Evolutionary conservation across 1,139 yeast species (phyloP).

Genomic region (Lodderomyces beijingensis): DNA sequence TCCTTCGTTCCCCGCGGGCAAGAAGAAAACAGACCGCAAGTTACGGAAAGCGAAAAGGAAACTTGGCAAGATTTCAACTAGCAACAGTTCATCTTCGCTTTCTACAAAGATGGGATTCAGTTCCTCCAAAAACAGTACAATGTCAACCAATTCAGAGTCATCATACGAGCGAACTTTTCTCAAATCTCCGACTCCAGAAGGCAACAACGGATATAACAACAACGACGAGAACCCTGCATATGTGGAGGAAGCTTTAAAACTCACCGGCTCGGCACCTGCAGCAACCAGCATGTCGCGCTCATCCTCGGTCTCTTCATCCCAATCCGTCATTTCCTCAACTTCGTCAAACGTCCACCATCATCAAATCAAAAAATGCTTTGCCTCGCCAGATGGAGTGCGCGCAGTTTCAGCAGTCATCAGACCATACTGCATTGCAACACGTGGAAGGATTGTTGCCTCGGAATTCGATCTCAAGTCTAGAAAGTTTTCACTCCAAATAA

Average conservation of each 20-base stretch:
- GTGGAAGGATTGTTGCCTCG: slow-evolving; percentile 48
- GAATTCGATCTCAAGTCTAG: slow-evolving; percentile 51
- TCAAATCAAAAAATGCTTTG: slow-evolving; percentile 25
- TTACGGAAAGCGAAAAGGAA: slow-evolving; percentile 2
- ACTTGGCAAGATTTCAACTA: neutral
- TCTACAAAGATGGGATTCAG: slow-evolving; percentile 8
- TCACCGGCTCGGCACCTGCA: neutral
- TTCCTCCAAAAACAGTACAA: slow-evolving; percentile 6
- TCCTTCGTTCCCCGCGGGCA: no score
- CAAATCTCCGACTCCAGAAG: no score
- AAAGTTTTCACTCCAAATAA: slow-evolving; percentile 46
- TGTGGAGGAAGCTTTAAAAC: neutral
- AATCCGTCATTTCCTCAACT: slow-evolving; percentile 16
- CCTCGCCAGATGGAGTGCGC: slow-evolving; percentile 59
- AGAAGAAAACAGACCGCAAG: neutral
- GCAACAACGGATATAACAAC: no score
- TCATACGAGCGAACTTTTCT: neutral
- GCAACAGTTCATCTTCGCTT: no score
- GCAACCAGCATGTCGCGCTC: neutral
- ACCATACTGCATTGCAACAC: slow-evolving; percentile 62
- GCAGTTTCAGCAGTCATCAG: slow-evolving; percentile 68
- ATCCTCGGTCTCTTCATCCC: slow-evolving; percentile 6
- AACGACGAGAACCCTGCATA: no score
- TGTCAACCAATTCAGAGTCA: slow-evolving; percentile 1
- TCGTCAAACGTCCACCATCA: slow-evolving; percentile 22